phyloP scores from a whole-genome alignment of 208 protist genomes.

The Leishmania braziliensis region DNA sequence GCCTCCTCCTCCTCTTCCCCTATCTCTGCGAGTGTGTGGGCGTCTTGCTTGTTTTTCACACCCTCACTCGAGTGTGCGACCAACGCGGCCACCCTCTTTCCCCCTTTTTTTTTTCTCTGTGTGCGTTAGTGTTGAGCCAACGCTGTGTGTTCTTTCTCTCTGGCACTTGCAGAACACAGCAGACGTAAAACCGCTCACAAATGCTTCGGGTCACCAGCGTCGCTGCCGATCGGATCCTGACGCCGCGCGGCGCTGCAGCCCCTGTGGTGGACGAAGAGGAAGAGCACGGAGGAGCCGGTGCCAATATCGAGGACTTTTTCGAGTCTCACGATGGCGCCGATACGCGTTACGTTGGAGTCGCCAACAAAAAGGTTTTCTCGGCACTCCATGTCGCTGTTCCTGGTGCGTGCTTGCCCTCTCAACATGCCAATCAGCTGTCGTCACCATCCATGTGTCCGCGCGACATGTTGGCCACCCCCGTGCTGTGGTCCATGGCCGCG shows the following conservation, averaged over 20 bases:
- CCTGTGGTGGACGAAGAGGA: constrained; percentile 8
- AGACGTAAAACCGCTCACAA: neutral
- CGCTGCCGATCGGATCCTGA: neutral
- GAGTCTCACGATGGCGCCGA: constrained; percentile 11
- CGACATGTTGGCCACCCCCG: neutral
- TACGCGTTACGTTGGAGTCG: constrained; percentile 29
- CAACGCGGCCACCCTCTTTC: neutral
- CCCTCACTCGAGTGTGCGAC: neutral
- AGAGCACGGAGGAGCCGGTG: neutral
- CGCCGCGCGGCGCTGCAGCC: neutral
- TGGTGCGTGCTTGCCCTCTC: neutral
- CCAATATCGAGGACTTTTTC: neutral
- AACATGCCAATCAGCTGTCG: neutral
- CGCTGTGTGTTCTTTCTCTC: neutral
- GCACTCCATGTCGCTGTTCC: constrained; percentile 3
- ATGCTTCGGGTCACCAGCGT: constrained; percentile 5
- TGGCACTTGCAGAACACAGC: neutral
- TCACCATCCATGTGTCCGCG: constrained; percentile 2
- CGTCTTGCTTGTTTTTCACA: neutral
- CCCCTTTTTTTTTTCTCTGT: constrained; percentile 1
- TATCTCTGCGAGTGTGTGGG: neutral
- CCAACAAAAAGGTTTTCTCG: constrained; percentile 26
- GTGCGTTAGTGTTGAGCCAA: neutral
- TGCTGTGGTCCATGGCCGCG: neutral
- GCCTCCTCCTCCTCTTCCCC: constrained; percentile 3